Evolutionary conservation across 1,284 basidiomycete genomes (phyloP).

Genomic region (Omphalotus olearius): DNA sequence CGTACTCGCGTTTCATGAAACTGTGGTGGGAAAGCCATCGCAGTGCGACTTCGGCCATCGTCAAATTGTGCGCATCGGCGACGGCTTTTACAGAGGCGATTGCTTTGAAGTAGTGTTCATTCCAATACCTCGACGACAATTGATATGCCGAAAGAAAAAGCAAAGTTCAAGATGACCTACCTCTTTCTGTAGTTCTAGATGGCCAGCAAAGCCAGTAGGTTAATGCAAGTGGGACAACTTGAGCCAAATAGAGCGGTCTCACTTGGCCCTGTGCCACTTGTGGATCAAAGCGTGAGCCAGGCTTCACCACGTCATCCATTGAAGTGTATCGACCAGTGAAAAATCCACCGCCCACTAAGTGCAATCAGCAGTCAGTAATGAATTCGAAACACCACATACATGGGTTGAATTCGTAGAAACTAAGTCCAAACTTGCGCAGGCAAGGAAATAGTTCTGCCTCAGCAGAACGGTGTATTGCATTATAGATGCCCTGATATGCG

Average conservation of each 20-base stretch:
- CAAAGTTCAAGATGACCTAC: not conserved
- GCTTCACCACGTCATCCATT: conserved; percentile 30
- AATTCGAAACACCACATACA: not conserved
- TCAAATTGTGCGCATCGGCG: conserved; percentile 37
- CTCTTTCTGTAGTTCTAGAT: conserved; percentile 3
- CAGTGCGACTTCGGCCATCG: conserved; percentile 45
- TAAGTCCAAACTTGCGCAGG: conserved; percentile 57
- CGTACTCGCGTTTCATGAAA: conserved; percentile 39
- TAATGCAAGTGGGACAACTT: not conserved
- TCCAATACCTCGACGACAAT: conserved; percentile 34
- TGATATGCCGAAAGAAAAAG: not conserved
- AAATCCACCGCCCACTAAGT: conserved; percentile 38
- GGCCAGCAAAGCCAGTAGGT: not conserved
- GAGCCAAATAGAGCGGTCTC: not conserved
- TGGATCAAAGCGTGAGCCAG: conserved; percentile 41
- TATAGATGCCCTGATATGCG: conserved; percentile 67
- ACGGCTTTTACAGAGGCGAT: conserved; percentile 33
- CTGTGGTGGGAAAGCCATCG: conserved; percentile 54
- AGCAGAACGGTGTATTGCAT: conserved; percentile 44
- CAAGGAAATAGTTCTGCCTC: conserved; percentile 64
- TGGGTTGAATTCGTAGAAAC: conserved; percentile 58
- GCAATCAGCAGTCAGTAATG: not conserved
- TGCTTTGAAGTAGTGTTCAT: conserved; percentile 45
- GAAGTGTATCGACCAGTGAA: conserved; percentile 25
- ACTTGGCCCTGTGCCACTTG: conserved; percentile 30